Evolutionary conservation across 2,329 filamentous ascomycete genomes (phyloP).

Genomic region (Grosmannia serpens): DNA sequence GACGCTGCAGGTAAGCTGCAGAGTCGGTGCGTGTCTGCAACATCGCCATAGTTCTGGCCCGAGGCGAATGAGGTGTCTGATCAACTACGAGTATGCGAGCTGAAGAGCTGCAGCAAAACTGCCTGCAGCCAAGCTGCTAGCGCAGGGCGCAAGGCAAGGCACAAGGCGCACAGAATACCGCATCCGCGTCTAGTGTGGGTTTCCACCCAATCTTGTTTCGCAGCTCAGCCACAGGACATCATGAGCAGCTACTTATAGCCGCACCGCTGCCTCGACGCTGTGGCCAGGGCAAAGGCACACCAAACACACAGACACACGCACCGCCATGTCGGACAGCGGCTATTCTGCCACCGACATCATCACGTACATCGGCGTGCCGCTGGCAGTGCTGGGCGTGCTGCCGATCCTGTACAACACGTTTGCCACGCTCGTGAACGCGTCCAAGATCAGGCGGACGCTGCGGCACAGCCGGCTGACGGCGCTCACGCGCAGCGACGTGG

Average conservation of each 20-base stretch:
- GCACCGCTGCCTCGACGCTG: not conserved
- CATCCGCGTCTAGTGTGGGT: not conserved
- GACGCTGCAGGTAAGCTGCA: too few species aligned
- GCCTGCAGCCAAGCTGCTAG: not conserved
- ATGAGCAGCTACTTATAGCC: not conserved
- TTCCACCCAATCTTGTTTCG: not conserved
- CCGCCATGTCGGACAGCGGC: constrained; percentile 10
- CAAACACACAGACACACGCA: too few species aligned
- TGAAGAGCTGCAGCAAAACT: not conserved
- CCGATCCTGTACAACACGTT: constrained; percentile 57
- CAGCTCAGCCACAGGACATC: not conserved
- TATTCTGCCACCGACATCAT: constrained; percentile 19
- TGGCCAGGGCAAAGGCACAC: too few species aligned
- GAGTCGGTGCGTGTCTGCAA: too few species aligned
- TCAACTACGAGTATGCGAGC: too few species aligned
- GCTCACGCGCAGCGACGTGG: constrained; percentile 50
- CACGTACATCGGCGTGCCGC: constrained; percentile 24
- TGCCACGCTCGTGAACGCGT: constrained; percentile 46
- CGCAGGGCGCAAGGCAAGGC: not conserved
- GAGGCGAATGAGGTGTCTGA: too few species aligned
- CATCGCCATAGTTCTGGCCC: too few species aligned
- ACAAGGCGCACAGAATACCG: not conserved
- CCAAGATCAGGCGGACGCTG: constrained; percentile 48
- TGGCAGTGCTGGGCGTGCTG: constrained; percentile 32
- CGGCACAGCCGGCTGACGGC: constrained; percentile 44